Percentiles rank a stretch among this genome's conserved stretches.
phyloP scores from a whole-genome alignment of 805 yeast genomes.

The Saccharomycopsis sp. region DNA sequence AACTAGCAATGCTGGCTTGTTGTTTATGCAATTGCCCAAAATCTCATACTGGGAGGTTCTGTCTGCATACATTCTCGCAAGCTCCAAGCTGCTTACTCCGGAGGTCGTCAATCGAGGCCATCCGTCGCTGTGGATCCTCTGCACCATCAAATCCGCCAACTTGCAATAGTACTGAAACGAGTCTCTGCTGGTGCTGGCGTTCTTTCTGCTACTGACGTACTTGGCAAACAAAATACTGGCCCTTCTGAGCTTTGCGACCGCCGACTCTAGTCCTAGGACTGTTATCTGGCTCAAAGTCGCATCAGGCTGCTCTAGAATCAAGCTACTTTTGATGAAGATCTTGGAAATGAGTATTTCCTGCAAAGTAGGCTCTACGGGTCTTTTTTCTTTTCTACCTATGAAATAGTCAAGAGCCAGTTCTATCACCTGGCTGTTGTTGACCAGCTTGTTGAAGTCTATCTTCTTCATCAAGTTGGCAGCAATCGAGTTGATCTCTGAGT shows the following conservation, averaged over 20 bases:
- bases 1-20: slow-evolving; percentile 31
- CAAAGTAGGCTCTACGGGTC: slow-evolving; percentile 47
- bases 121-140: slow-evolving; percentile 47
- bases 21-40: slow-evolving; percentile 48
- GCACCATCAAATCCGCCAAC: slow-evolving; percentile 48
- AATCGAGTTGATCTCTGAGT: slow-evolving; percentile 46
- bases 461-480: slow-evolving; percentile 49
- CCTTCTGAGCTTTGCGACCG: slow-evolving; percentile 45
- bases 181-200: background rate
- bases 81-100: slow-evolving; percentile 26
- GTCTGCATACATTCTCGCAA: slow-evolving; percentile 33
- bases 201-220: slow-evolving; percentile 39
- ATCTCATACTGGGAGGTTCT: slow-evolving; percentile 72
- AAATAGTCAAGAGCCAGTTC: slow-evolving; percentile 41
- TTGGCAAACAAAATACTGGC: slow-evolving; percentile 57
- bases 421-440: slow-evolving; percentile 37
- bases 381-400: slow-evolving; percentile 40
- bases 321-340: slow-evolving; percentile 11
- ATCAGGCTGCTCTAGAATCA: background rate
- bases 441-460: slow-evolving; percentile 23
- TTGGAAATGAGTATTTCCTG: slow-evolving; percentile 47
- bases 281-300: slow-evolving; percentile 32
- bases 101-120: slow-evolving; percentile 44
- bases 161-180: slow-evolving; percentile 23
- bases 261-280: slow-evolving; percentile 54